Evolutionary conservation across 768 basidiomycete genomes (phyloP).

Genomic region (Cystobasidium onofrii): DNA sequence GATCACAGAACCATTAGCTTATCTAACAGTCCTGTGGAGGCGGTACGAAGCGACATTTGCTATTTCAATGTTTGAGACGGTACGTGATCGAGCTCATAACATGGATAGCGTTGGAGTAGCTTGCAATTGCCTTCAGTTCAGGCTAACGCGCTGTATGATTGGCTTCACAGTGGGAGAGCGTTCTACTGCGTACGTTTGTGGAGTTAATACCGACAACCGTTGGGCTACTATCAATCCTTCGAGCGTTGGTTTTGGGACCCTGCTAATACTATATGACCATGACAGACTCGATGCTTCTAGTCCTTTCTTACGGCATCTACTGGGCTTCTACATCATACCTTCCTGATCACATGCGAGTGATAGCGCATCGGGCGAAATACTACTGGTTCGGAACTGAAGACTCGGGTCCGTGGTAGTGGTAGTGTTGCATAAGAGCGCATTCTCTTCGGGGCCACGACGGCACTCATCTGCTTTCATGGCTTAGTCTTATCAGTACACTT

Average conservation of each 20-base stretch:
- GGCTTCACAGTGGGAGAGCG: constrained; percentile 9
- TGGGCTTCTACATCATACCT: constrained; percentile 24
- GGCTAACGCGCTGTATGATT: background rate
- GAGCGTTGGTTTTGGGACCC: background rate
- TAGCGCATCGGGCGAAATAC: constrained; percentile 18
- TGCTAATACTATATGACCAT: background rate
- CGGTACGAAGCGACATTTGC: constrained; percentile 29
- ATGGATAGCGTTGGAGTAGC: background rate
- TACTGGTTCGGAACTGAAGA: constrained; percentile 18
- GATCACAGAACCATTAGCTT: constrained; percentile 3
- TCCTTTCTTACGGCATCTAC: constrained; percentile 10
- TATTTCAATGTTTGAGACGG: constrained; percentile 31
- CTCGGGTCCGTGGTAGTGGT: constrained; percentile 12
- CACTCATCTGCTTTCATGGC: background rate
- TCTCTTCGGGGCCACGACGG: too few species aligned
- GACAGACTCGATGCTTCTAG: constrained; percentile 17
- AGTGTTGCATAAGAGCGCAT: background rate
- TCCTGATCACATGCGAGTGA: constrained; percentile 23
- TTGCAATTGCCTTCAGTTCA: background rate
- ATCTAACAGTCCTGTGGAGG: constrained; percentile 4
- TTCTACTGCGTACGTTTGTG: constrained; percentile 10
- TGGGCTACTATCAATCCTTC: too few species aligned
- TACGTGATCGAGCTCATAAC: background rate
- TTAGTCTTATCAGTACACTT: background rate
- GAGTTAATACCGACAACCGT: too few species aligned